Base-by-base conservation (phyloP, 2,329 filamentous ascomycete species). In the Aureobasidium sp. region DNA sequence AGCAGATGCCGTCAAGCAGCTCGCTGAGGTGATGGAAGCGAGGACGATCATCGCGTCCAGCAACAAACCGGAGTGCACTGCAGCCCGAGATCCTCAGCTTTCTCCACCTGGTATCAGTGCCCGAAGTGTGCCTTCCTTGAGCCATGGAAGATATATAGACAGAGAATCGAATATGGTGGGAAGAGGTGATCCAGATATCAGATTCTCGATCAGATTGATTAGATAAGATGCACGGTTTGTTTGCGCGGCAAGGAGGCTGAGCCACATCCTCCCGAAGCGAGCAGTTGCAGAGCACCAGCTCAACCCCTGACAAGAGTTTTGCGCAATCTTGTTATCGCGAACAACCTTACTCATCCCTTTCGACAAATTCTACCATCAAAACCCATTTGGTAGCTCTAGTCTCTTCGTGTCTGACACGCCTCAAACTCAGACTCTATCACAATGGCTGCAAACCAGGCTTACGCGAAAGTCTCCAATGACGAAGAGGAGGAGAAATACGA, bases 391-490 rank as follows among this genome's bases (percentile, higher is more conserved):
- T 27, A 29, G 24, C 27, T 47, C 27, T 29, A 24, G 9, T 8
- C 27, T 31, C 8, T n/a, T 9, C 7, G n/a, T 4, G 15, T 31
- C 7, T 31, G 7, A n/a, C 7, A 48, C 42, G 9, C 6, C 27
- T 4, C 45, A 1, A 48, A n/a, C 14, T 24, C 24, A 5, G 31
- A n/a, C 8, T n/a, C 19, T 27, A 15, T 15, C 11, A 31, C 37
- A 14, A 54, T 54, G 50, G 37, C 50, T 54, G 50, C 15, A 37
- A 54, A 54, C 29, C 50, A 54, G 24, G 9, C 50, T n/a, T 54
- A 54, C 24, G 37, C 37, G 37, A 54, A 54, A 42, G 50, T 54
- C 22, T 9, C 50, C 7, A 35, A 35, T 9, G 35, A 53, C 15
- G 50, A 54, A 24, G 49, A 52, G 7, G 50, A 40, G 17, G 50